Evolutionary conservation across 768 basidiomycete genomes (phyloP).

Genomic region (Amanita fuliginea): DNA sequence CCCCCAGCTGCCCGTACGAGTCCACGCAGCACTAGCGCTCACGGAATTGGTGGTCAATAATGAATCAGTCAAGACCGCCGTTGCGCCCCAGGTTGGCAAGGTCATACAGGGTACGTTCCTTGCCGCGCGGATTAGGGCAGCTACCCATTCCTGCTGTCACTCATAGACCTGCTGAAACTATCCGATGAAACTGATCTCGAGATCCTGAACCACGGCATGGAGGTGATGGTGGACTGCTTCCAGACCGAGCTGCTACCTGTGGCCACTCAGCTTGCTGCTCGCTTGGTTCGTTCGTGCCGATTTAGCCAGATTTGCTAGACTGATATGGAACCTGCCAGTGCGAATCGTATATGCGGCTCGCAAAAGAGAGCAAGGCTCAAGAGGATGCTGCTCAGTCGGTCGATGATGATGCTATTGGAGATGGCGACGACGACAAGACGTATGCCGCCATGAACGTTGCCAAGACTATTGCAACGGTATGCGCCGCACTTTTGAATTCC

Average conservation of each 20-base stretch:
- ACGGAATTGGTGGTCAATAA: constrained; percentile 63
- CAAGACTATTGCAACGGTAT: constrained; percentile 73
- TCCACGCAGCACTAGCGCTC: constrained; percentile 73
- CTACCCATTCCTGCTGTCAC: neutral
- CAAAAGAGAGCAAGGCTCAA: constrained; percentile 50
- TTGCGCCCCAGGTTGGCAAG: constrained; percentile 72
- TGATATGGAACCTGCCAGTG: constrained; percentile 31
- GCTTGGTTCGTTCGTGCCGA: constrained; percentile 44
- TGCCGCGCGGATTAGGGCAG: neutral
- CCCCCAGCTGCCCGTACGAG: constrained; percentile 69
- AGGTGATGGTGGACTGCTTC: constrained; percentile 79
- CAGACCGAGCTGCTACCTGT: constrained; percentile 78
- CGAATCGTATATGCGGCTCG: constrained; percentile 73
- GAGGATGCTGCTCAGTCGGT: constrained; percentile 42
- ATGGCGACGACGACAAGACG: constrained; percentile 74
- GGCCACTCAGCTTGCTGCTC: constrained; percentile 66
- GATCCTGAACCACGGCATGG: constrained; percentile 72
- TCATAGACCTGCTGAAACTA: constrained; percentile 70
- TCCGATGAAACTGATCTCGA: constrained; percentile 90
- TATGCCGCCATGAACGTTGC: constrained; percentile 82
- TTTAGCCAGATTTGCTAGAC: neutral
- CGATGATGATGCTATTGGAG: constrained; percentile 45
- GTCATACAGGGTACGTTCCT: constrained; percentile 63
- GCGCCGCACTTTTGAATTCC: constrained; percentile 11
- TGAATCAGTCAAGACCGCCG: constrained; percentile 58